Evolutionary conservation across 176 grass and related monocot species (phyloP), one percentile per base, ranked within the genome.

Genomic region (Triticum timopheevii): DNA sequence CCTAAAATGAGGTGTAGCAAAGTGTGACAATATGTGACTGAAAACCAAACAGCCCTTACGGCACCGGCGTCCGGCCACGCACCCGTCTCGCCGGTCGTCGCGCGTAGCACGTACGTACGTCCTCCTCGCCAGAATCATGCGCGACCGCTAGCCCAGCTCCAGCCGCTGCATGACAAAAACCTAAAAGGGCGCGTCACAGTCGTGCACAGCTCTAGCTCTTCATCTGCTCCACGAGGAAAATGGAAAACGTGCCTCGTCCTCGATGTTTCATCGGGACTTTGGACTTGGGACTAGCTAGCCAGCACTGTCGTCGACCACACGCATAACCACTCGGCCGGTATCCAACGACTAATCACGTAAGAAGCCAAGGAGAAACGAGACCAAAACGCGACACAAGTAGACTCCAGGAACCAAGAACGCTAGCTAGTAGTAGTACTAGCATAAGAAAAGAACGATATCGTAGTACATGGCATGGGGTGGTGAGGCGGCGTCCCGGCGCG

Each of bases 401-500:
- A 23, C 4, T 3, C n/a, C 71, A 73, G 24, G 39, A 73, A 47
- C n/a, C n/a, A 45, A 73, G 38, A 45, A 16, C 36, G 13, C 24
- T 64, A 62, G 17, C 3, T 69, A 20, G 7, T 3, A 10, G 7
- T 3, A 13, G 8, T 39, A 39, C 7, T 44, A 12, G 38, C 16
- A 50, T 16, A 52, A 0, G 50, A 54, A 6, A 17, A 54, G 50
- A 54, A 54, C 16, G 2, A 54, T 16, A 2, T 54, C 50, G 50
- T 54, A 54, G 50, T 5, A 75, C 30, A 13, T 49, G 38, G 63
- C 73, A 50, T 31, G 45, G 73, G 25, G 62, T 17, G 10, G 20
- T 11, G 38, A 16, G 65, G 68, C 59, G 56, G 78, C 68, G 82
- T 62, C 36, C 62, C 82, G 78, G 68, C 80, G 90, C 58, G 12